Evolutionary conservation across 805 yeast genomes (phyloP).

Genomic region (Wickerhamiella allomyrinae): DNA sequence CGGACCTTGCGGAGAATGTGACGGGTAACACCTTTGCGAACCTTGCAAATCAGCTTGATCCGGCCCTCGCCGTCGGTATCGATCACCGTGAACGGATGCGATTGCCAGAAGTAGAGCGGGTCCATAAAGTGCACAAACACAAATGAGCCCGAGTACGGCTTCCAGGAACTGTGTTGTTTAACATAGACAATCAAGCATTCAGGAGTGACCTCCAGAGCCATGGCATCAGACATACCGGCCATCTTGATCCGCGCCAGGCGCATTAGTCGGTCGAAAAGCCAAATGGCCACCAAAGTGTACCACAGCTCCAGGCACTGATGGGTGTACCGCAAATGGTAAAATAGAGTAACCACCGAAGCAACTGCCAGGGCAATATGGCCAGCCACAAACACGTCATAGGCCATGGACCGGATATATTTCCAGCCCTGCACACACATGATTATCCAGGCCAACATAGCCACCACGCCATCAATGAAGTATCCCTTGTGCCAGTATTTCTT

Average conservation of each 20-base stretch:
- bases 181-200: conserved; percentile 32
- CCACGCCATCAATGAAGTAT: conserved; percentile 20
- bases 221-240: conserved; percentile 2
- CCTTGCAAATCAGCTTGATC: conserved; percentile 6
- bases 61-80: conserved; percentile 2
- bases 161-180: conserved; percentile 20
- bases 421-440: conserved; percentile 28
- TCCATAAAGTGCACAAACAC: conserved; percentile 39
- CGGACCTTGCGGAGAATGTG: conserved; percentile 26
- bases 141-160: conserved; percentile 30
- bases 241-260: conserved; percentile 36
- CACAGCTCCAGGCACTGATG: conserved; percentile 36
- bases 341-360: conserved; percentile 39
- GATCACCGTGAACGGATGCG: conserved; percentile 49
- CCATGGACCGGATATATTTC: conserved; percentile 8
- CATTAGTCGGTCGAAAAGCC: conserved; percentile 51
- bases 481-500: conserved; percentile 8
- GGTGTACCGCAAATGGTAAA: conserved; percentile 35
- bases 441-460: conserved; percentile 17
- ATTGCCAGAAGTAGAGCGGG: conserved; percentile 42
- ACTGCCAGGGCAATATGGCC: conserved; percentile 44
- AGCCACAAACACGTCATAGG: conserved; percentile 44
- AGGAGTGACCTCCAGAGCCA: conserved; percentile 20
- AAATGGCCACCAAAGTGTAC: conserved; percentile 43
- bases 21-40: conserved; percentile 39